Evolutionary conservation across 805 yeast genomes (phyloP).

Genomic region (Candida khao-thaluensis): DNA sequence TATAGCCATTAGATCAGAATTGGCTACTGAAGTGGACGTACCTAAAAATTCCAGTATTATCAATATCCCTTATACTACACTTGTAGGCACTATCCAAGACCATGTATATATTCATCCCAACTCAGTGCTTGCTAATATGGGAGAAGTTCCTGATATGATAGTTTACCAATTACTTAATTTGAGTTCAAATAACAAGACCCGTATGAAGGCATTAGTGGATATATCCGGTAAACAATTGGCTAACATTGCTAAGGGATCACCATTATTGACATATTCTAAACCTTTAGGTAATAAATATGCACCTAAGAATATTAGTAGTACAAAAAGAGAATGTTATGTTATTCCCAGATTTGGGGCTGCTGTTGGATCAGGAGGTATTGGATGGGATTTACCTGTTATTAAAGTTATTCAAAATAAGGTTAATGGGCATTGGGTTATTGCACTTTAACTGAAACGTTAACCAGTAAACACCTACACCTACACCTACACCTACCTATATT

Average conservation of each 20-base stretch:
- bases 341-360: slow-evolving; percentile 87
- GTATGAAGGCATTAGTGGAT: slow-evolving; percentile 77
- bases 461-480: neutral
- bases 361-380: slow-evolving; percentile 78
- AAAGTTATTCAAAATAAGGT: slow-evolving; percentile 71
- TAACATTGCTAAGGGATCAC: slow-evolving; percentile 70
- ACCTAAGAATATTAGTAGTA: slow-evolving; percentile 62
- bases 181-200: slow-evolving; percentile 50
- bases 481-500: too few species aligned
- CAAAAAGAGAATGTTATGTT: slow-evolving; percentile 83
- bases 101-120: slow-evolving; percentile 78
- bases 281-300: slow-evolving; percentile 91
- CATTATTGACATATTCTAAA: slow-evolving; percentile 78
- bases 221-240: slow-evolving; percentile 72
- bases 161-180: slow-evolving; percentile 69
- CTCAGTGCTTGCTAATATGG: slow-evolving; percentile 59
- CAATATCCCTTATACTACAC: slow-evolving; percentile 63
- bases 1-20: slow-evolving; percentile 80
- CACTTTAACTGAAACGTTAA: too few species aligned
- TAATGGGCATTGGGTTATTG: slow-evolving; percentile 65
- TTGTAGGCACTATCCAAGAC: slow-evolving; percentile 32
- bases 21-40: slow-evolving; percentile 56
- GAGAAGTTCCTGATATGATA: slow-evolving; percentile 70
- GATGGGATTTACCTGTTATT: slow-evolving; percentile 84
- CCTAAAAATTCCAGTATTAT: slow-evolving; percentile 57